Evolutionary conservation across 495 filamentous ascomycete genomes (phyloP).

Genomic region (Penicillium bovifimosum): DNA sequence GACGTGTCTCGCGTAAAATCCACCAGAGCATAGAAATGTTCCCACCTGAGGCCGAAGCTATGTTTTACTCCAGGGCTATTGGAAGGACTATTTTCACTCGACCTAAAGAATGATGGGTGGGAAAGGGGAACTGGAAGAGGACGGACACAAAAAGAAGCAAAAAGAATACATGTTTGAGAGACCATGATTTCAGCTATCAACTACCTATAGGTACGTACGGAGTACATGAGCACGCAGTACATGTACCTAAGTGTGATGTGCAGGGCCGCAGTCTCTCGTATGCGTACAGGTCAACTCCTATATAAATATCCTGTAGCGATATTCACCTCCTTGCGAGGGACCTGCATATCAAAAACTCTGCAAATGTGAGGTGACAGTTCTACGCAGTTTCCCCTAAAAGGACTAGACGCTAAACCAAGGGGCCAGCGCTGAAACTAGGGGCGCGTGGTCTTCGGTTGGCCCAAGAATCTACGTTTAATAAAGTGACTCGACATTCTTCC

Average conservation of each 20-base stretch:
- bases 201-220: no score
- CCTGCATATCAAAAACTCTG: constrained; percentile 1
- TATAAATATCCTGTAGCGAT: background rate
- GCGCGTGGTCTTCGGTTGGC: background rate
- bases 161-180: background rate
- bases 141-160: background rate
- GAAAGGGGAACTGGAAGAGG: background rate
- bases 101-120: background rate
- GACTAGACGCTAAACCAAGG: no score
- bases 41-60: background rate
- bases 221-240: background rate
- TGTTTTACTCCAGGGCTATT: background rate
- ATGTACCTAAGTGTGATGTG: background rate
- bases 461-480: background rate
- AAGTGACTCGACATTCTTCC: constrained; percentile 1
- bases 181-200: background rate
- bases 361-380: background rate
- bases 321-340: background rate
- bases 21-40: background rate
- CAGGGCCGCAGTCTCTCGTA: background rate
- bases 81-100: background rate
- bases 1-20: constrained; percentile 3
- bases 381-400: no score
- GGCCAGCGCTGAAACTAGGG: background rate
- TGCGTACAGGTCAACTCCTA: background rate